Evolutionary conservation across 179 eudicot species (phyloP).

Genomic region (Spergularia azorica): DNA sequence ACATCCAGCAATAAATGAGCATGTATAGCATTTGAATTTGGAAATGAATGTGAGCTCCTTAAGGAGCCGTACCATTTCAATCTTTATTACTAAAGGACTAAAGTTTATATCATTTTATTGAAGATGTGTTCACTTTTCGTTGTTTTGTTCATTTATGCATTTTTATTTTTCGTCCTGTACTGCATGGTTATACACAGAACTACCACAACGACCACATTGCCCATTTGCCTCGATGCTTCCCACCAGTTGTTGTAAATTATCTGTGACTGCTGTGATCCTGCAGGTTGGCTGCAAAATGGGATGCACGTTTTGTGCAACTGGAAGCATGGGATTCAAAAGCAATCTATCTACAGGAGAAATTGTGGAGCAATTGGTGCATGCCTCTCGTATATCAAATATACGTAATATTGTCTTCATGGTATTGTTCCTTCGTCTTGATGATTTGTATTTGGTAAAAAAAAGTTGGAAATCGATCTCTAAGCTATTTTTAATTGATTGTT

Average conservation of each 20-base stretch:
- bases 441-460: neutral
- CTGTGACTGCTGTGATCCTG: slow-evolving; percentile 13
- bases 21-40: neutral
- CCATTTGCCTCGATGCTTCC: too few species aligned
- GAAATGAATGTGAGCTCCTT: neutral
- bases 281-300: slow-evolving; percentile 99
- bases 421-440: slow-evolving; percentile 22
- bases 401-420: slow-evolving; percentile 97
- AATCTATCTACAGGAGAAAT: slow-evolving; percentile 93
- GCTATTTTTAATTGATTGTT: neutral
- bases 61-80: slow-evolving; percentile 4
- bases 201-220: too few species aligned
- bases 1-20: neutral
- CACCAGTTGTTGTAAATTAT: neutral
- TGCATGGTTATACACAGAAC: too few species aligned
- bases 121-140: neutral
- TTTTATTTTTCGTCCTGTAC: neutral
- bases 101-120: neutral
- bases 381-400: slow-evolving; percentile 71
- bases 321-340: slow-evolving; percentile 95
- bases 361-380: slow-evolving; percentile 93
- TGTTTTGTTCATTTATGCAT: neutral
- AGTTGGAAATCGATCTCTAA: neutral
- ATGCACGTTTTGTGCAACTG: slow-evolving; percentile 96
- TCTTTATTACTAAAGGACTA: neutral